Percentiles rank a stretch among this genome's conserved stretches.
Evolutionary conservation across 768 basidiomycete species (phyloP).

Genomic region (Agaricus subrufescens): DNA sequence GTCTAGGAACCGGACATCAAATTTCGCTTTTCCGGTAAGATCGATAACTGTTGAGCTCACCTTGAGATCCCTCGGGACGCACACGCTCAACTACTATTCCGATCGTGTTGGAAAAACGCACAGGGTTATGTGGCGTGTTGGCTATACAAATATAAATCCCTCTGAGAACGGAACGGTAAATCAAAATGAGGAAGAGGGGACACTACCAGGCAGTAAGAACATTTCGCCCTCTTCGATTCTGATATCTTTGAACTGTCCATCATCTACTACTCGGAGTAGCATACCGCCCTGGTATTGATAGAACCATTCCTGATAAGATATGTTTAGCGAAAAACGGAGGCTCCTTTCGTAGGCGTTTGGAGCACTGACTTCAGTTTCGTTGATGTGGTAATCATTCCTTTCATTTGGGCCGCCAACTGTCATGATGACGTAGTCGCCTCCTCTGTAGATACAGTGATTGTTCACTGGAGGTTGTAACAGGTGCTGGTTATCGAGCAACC

Average conservation of each 20-base stretch:
- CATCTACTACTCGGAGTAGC: slow-evolving; percentile 84
- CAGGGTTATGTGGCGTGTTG: slow-evolving; percentile 95
- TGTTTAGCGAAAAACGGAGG: no score
- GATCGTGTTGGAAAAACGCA: slow-evolving; percentile 85
- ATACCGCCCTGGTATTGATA: slow-evolving; percentile 95
- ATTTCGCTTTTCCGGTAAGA: background rate
- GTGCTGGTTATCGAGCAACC: slow-evolving; percentile 80
- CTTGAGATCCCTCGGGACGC: slow-evolving; percentile 68
- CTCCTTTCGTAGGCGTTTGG: background rate
- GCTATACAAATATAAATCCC: slow-evolving; percentile 36
- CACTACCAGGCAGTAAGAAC: slow-evolving; percentile 86
- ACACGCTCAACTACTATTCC: slow-evolving; percentile 89
- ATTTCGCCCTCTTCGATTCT: slow-evolving; percentile 92
- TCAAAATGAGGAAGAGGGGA: slow-evolving; percentile 12
- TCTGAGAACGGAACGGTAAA: background rate
- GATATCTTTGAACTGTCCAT: slow-evolving; percentile 77
- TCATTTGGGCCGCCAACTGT: slow-evolving; percentile 94
- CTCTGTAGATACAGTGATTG: slow-evolving; percentile 81
- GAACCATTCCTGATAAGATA: slow-evolving; percentile 84
- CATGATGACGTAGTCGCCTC: slow-evolving; percentile 92
- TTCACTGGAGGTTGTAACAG: slow-evolving; percentile 89
- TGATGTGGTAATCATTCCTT: slow-evolving; percentile 91
- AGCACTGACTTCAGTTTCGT: slow-evolving; percentile 80
- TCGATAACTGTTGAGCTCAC: slow-evolving; percentile 29
- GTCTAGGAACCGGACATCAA: slow-evolving; percentile 45